Base-by-base conservation (phyloP, 2,329 filamentous ascomycete species). In the Bipolaris oryzae region DNA sequence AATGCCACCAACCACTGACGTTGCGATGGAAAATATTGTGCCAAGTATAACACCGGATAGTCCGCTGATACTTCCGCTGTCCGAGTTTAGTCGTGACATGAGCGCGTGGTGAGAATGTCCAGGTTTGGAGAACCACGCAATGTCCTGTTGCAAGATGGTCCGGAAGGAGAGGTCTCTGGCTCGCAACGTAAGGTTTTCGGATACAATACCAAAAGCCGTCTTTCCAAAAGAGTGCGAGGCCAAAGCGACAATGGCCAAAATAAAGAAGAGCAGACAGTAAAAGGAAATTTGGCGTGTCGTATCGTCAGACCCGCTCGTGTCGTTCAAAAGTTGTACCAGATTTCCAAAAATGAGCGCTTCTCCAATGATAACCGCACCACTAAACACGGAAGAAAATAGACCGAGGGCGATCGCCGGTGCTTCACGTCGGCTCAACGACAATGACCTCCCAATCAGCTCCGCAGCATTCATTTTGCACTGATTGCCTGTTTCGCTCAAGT, bases 111-210 rank as follows among this genome's bases (percentile, higher is more conserved):
- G 75, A 7, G 76, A 78, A 35, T 78, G 77, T 1, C 76, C 77
- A 5, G 76, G 73, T 39, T 72, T 69, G 7, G 78, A 76, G 50
- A 81, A 82, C 80, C 80, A 83, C 9, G 75, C 60, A 69, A 87
- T 82, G 57, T 85, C 82, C 64, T 87, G 84, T 18, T 80, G 77
- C 5, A 87, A 75, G 1, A 84, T 81, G 46, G 81, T 82, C 44
- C 79, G 75, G 53, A 87, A 75, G 2, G 80, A 79, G 5, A 76
- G 63, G 33, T 78, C 76, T 39, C 80, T 76, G 11, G 82, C 75
- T 11, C 79, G 75, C 15, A 76, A 69, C 6, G 80, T 76, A 20
- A 82, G 69, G 33, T 78, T 76, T 23, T 81, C 78, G 1, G 81
- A 81, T 1, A 80, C 79, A 9, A 80, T 63, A 3, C 81, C 81